These are phyloP conservation scores for Solanum peruvianum DNA, from an alignment of 257 asterid species.

Conservation along the genomic window DNA sequence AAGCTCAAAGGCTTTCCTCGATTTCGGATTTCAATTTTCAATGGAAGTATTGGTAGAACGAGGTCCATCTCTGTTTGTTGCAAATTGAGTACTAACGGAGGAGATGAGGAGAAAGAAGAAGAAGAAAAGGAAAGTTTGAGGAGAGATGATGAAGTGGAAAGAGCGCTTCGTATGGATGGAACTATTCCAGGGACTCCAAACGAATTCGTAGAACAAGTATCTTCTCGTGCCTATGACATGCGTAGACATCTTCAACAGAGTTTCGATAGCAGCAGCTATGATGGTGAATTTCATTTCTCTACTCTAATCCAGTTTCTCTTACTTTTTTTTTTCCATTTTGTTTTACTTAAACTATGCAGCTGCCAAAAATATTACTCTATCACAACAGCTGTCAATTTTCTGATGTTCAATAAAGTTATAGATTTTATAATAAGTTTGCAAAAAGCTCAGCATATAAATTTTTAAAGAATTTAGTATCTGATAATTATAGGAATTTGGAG, in stretches of 20 bases:
- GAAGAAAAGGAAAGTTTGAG: conserved; percentile 26
- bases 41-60: neutral
- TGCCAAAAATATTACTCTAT: neutral
- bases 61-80: conserved; percentile 3
- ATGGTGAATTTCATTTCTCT: conserved; percentile 32
- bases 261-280: conserved; percentile 82
- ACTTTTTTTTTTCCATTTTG: neutral
- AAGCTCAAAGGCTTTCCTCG: neutral
- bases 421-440: neutral
- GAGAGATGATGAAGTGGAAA: conserved; percentile 73
- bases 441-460: neutral
- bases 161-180: conserved; percentile 87
- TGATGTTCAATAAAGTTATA: neutral
- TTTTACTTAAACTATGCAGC: neutral
- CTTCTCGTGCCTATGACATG: conserved; percentile 89
- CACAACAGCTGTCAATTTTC: neutral
- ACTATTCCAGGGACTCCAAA: conserved; percentile 65
- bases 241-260: conserved; percentile 89
- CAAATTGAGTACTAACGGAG: conserved; percentile 12
- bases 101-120: conserved; percentile 6
- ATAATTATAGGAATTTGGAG: neutral
- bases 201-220: conserved; percentile 75
- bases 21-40: conserved; percentile 5
- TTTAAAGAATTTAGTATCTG: neutral
- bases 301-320: neutral